Evolutionary conservation across 192 early-diverging fungal genomes (phyloP).

Genomic region (Backusella circina): DNA sequence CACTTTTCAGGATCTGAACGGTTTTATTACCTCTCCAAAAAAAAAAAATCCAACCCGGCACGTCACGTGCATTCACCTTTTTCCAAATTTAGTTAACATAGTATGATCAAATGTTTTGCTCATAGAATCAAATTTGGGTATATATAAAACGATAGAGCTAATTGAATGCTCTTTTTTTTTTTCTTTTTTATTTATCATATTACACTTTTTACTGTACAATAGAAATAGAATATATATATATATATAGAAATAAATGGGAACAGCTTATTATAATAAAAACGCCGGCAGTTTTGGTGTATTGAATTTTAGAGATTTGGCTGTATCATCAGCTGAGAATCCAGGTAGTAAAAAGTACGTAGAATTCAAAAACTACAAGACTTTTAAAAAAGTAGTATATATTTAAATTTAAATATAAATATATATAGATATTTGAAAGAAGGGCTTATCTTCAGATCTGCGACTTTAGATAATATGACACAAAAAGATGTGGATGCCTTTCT

Average conservation of each 20-base stretch:
- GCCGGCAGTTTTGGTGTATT: slow-evolving; percentile 10
- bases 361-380: background rate
- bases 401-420: no score
- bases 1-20: background rate
- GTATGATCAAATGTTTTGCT: background rate
- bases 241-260: background rate
- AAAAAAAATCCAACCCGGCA: background rate
- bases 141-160: background rate
- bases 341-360: background rate
- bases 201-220: no score
- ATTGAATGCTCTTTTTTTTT: background rate
- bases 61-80: background rate
- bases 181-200: background rate
- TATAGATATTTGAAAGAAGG: slow-evolving; percentile 29
- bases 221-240: background rate
- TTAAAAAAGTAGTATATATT: no score
- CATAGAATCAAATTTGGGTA: background rate
- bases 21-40: background rate
- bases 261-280: background rate
- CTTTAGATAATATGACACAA: slow-evolving; percentile 35
- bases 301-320: slow-evolving; percentile 23
- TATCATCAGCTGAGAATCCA: slow-evolving; percentile 6
- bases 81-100: background rate
- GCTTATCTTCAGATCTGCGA: slow-evolving; percentile 35
- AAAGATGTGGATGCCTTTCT: slow-evolving; percentile 29